Evolutionary conservation across 495 filamentous ascomycete species (phyloP), one percentile per base, ranked within the genome.

Genomic region (Evernia prunastri): DNA sequence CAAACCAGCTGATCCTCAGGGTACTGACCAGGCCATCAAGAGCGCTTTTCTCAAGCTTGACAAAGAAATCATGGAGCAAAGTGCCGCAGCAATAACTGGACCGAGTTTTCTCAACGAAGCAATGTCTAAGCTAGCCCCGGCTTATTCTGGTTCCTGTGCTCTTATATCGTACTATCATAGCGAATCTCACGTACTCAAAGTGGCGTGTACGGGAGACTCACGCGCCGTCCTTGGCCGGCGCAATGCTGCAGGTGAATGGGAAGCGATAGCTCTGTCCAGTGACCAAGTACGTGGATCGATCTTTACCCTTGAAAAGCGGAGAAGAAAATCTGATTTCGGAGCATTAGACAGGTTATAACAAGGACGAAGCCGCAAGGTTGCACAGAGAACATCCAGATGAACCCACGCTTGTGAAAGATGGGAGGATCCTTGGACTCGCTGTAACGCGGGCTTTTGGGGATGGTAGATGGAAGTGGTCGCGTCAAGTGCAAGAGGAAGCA

Each of bases 391-490:
- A 89, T 67, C 86, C 86, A 0, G 78, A 79, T 58, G 85, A 89
- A 71, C 71, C 78, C 2, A 70, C 79, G 12, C 77, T 84, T 0
- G 68, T 87, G 18, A 78, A 81, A 63, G 67, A 78, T 43, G 83
- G 84, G 4, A 79, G 84, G 2, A 68, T 87, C 2, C 76, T 86
- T 49, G 86, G 86, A 1, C 64, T 86, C 1, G 74, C 73, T 42
- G 78, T 84, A 0, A 81, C 84, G 11, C 79, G 87, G 3, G 83
- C 82, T 0, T 88, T 89, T 68, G 87, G 87, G 39, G 85, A 89
- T 71, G 72, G 76, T 37, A 76, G 76, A 53, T 88, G 81, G 84
- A 89, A 89, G 65, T 87, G 83, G 83, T 68, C 82, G 6, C 25
- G 78, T 12, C 72, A 77, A 8, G 67, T 84, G 20, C 78, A 82